Evolutionary conservation across 2,329 filamentous ascomycete genomes (phyloP).

Genomic region (Aureobasidium uvarum): DNA sequence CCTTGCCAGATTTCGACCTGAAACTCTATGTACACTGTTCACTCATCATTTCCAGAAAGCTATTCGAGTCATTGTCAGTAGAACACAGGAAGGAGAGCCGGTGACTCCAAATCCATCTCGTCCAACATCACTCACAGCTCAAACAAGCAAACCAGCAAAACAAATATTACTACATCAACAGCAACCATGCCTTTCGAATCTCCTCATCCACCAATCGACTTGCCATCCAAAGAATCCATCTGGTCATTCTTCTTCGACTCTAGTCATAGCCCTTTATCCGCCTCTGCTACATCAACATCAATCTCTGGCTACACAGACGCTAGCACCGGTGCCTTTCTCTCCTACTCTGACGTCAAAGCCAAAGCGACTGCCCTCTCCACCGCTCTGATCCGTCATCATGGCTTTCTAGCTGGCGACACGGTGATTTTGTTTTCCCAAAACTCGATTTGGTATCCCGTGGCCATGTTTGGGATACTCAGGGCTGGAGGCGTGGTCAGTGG

Average conservation of each 20-base stretch:
- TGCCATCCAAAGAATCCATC: conserved; percentile 55
- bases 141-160: background rate
- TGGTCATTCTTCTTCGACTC: conserved; percentile 64
- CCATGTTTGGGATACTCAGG: conserved; percentile 57
- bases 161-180: background rate
- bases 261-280: conserved; percentile 30
- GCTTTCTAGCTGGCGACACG: conserved; percentile 55
- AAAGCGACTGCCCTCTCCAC: conserved; percentile 61
- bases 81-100: background rate
- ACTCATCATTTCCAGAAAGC: background rate
- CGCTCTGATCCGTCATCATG: conserved; percentile 56
- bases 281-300: conserved; percentile 40
- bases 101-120: background rate
- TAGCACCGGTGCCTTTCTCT: conserved; percentile 57
- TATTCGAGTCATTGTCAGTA: background rate
- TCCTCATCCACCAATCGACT: conserved; percentile 41
- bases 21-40: background rate
- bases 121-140: background rate
- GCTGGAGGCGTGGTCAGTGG: conserved; percentile 58
- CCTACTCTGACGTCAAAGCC: conserved; percentile 58
- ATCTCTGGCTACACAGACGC: conserved; percentile 59
- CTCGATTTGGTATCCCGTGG: conserved; percentile 64
- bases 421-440: conserved; percentile 63
- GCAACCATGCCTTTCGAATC: conserved; percentile 40
- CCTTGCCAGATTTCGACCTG: background rate